A percentile compares a stretch with the other conserved stretches of the same genome.
Evolutionary conservation across 148 eudicot species (phyloP).

Genomic region (Euryodendron excelsum): DNA sequence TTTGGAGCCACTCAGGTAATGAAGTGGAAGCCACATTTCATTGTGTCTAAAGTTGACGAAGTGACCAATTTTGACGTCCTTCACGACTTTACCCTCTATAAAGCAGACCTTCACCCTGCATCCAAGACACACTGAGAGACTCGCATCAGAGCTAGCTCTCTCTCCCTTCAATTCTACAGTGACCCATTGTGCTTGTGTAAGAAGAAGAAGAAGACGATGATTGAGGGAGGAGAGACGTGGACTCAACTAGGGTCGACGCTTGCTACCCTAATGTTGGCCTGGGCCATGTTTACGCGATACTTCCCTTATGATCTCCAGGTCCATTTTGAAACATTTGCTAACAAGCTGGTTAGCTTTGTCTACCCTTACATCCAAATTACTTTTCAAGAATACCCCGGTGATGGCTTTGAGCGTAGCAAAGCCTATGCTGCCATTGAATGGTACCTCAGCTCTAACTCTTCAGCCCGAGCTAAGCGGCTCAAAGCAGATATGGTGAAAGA

Average conservation of each 20-base stretch:
- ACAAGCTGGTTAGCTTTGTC: constrained; percentile 12
- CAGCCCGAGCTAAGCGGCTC: constrained; percentile 35
- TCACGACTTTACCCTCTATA: too few species aligned
- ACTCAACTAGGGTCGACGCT: constrained; percentile 25
- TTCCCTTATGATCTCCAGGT: constrained; percentile 26
- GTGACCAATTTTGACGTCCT: too few species aligned
- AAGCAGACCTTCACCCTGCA: too few species aligned
- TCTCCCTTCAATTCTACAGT: too few species aligned
- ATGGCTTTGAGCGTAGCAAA: constrained; percentile 38
- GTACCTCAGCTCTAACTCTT: constrained; percentile 34
- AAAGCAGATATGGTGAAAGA: constrained; percentile 32
- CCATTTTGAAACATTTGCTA: constrained; percentile 18
- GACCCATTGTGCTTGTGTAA: not conserved
- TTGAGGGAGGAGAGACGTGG: constrained; percentile 20
- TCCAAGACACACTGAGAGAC: too few species aligned
- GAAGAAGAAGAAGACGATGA: constrained; percentile 2
- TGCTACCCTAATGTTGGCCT: constrained; percentile 35
- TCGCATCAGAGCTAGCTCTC: too few species aligned
- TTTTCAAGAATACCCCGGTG: constrained; percentile 33
- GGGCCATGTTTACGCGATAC: constrained; percentile 42
- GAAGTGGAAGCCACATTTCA: too few species aligned
- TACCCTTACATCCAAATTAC: constrained; percentile 47
- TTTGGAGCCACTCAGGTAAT: too few species aligned
- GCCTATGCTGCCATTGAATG: constrained; percentile 37
- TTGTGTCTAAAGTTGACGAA: too few species aligned